Base-by-base conservation (phyloP, 768 basidiomycete species). In the Kwoniella botswanensis region DNA sequence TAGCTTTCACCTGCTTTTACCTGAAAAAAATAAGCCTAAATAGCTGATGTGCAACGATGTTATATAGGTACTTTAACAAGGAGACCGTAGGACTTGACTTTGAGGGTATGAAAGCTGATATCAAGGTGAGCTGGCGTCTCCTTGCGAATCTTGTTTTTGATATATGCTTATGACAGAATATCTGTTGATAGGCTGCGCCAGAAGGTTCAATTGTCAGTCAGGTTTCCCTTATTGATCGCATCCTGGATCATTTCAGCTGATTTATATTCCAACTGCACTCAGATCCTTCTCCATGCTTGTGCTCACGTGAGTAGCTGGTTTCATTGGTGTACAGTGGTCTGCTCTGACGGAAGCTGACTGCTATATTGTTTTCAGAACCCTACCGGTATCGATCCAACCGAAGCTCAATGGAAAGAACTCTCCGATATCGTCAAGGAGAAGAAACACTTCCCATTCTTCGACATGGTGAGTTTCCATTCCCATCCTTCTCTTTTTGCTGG, bases 301-400 rank as follows among this genome's bases (percentile, higher is more conserved):
- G 97, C 96, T 29, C 78, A 79, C 66, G 78, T 79, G 55, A 64
- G 78, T 72, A 29, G 52, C 17, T 11, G 18, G 18, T 13, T 22
- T 71, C 35, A 17, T 50, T 66, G 13, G 53, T 42, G 5, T n/a
- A 4, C n/a, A 4, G 26, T 29, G 55, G 35, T 17, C 17, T 24
- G 9, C 7, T 35, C 35, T 35, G 35, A 35, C 35, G 35, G 6
- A 61, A 13, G 17, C 42, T 61, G 59, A 42, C 41, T 55, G 18
- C 35, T 3, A 18, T 17, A 4, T n/a, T 43, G 12, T 17, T 17
- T 4, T 24, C 94, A 98, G 88, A 99, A 99, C 85, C 96, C 96
- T n/a, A 98, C 96, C 2, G 96, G 97, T 72, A 88, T 98, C 75
- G 97, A 99, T 85, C 95, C 94, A 41, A 97, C 95, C 11, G 88